Evolutionary conservation across 2,329 filamentous ascomycete genomes (phyloP).

Genomic region (Colletotrichum destructivum): DNA sequence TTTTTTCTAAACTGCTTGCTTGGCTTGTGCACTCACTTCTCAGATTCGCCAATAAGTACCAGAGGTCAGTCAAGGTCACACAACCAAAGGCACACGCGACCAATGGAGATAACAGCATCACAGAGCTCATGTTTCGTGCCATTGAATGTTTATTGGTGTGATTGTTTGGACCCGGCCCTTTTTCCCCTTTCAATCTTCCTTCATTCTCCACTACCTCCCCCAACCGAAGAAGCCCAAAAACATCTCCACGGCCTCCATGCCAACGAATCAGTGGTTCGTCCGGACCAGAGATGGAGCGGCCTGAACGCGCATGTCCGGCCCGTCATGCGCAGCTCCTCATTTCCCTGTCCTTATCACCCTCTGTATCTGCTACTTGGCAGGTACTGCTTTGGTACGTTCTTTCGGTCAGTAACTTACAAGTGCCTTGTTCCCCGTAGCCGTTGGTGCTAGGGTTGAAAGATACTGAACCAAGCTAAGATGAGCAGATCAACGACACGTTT

Average conservation of each 20-base stretch:
- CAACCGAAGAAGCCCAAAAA: conserved; percentile 1
- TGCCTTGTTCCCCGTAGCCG: neutral
- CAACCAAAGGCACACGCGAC: neutral
- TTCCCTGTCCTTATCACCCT: conserved; percentile 25
- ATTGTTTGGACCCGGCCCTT: neutral
- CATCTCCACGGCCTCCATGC: conserved; percentile 9
- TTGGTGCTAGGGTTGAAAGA: neutral
- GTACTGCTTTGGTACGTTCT: neutral
- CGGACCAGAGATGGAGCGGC: conserved; percentile 26
- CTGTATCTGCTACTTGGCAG: neutral
- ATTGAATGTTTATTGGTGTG: conserved; percentile 1
- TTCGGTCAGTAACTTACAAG: neutral
- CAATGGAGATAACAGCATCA: neutral
- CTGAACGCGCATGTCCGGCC: conserved; percentile 26
- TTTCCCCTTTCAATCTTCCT: neutral
- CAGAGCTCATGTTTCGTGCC: conserved; percentile 12
- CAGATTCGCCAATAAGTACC: neutral
- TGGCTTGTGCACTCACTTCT: neutral
- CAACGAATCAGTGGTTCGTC: conserved; percentile 26
- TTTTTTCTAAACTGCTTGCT: too few relatives aligned
- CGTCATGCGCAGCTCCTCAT: conserved; percentile 26
- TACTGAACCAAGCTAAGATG: neutral
- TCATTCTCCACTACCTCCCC: conserved; percentile 15
- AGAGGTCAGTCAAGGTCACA: neutral
- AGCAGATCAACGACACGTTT: conserved; percentile 12